These are phyloP conservation scores for Noccaea bulbosa DNA, from an alignment of 345 rosid species.

Conservation along the genomic window DNA sequence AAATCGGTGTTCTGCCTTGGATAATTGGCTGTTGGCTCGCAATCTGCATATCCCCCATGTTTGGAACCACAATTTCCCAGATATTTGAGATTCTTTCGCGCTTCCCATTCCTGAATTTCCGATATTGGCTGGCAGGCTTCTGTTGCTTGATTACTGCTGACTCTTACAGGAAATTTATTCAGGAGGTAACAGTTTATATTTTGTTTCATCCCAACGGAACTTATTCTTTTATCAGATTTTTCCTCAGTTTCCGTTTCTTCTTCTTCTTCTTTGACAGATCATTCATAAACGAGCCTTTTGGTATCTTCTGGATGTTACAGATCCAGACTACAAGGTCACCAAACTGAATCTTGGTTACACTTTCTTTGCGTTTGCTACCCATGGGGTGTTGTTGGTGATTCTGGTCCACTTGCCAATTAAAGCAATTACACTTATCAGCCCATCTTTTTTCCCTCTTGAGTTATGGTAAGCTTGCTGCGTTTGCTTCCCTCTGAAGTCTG, in stretches of 20 bases:
- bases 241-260: neutral
- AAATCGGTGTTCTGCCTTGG: slow-evolving; percentile 38
- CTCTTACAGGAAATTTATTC: neutral
- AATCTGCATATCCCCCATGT: slow-evolving; percentile 24
- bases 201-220: slow-evolving; percentile 2
- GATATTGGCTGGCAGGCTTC: neutral
- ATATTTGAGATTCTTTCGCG: slow-evolving; percentile 9
- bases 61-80: slow-evolving; percentile 1
- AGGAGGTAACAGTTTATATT: slow-evolving; percentile 11
- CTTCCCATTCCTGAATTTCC: neutral
- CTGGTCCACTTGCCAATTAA: slow-evolving; percentile 27
- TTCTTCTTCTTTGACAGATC: slow-evolving; percentile 20
- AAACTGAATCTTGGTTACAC: slow-evolving; percentile 14
- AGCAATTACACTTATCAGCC: slow-evolving; percentile 20
- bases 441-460: slow-evolving; percentile 35
- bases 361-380: slow-evolving; percentile 32
- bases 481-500: neutral
- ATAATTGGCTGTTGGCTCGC: slow-evolving; percentile 29
- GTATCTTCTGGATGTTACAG: slow-evolving; percentile 32
- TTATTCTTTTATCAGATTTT: neutral
- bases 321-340: slow-evolving; percentile 35
- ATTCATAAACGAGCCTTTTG: slow-evolving; percentile 34
- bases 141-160: neutral
- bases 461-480: slow-evolving; percentile 22
- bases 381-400: slow-evolving; percentile 33